phyloP scores from a whole-genome alignment of 2,329 filamentous ascomycete genomes.

The Calonectria henricotiae region DNA sequence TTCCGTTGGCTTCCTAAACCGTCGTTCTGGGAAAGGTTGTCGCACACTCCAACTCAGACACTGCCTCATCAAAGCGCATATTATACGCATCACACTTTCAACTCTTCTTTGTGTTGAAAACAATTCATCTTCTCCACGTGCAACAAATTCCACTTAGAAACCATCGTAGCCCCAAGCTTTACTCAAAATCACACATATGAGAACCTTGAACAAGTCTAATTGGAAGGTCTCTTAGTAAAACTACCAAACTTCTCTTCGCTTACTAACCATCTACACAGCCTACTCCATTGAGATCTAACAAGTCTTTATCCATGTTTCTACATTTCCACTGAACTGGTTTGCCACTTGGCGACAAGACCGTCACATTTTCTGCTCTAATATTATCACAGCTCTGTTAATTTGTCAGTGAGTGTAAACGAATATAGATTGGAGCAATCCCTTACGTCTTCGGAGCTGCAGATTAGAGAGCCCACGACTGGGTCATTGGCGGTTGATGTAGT shows the following conservation, averaged over 20 bases:
- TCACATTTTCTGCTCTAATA: not conserved
- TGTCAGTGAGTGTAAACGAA: not conserved
- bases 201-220: too few species aligned
- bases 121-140: too few species aligned
- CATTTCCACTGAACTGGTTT: slow-evolving; percentile 9
- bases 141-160: too few species aligned
- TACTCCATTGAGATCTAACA: slow-evolving; percentile 6
- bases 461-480: slow-evolving; percentile 45
- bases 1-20: not conserved
- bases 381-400: slow-evolving; percentile 12
- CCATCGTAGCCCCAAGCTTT: too few species aligned
- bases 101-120: too few species aligned
- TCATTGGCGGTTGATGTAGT: slow-evolving; percentile 46
- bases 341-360: slow-evolving; percentile 1
- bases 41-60: too few species aligned
- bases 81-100: too few species aligned
- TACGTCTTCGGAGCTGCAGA: slow-evolving; percentile 50
- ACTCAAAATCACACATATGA: too few species aligned
- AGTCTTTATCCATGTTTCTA: slow-evolving; percentile 16
- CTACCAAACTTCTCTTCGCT: not conserved
- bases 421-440: not conserved
- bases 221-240: not conserved
- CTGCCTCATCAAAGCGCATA: too few species aligned
- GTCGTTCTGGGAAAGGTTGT: not conserved
- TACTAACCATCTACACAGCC: slow-evolving; percentile 5